These are phyloP conservation scores for Candida andamanensis DNA, from an alignment of 805 yeast species.

Conservation along the genomic window DNA sequence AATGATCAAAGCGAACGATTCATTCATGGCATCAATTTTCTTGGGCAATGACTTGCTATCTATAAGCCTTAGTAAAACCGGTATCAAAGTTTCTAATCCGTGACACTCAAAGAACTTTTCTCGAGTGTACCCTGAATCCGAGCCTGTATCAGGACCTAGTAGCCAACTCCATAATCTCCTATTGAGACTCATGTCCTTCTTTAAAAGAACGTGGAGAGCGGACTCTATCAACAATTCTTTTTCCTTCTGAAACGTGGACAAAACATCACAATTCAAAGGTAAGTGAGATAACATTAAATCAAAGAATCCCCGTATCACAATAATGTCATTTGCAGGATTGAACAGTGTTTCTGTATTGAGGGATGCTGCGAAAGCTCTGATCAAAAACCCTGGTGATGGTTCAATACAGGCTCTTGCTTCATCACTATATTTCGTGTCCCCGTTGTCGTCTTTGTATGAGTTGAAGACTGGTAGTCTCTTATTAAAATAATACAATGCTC, in stretches of 20 bases:
- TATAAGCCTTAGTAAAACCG: constrained; percentile 47
- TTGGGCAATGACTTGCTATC: constrained; percentile 23
- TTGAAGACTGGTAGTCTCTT: constrained; percentile 60
- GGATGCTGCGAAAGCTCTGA: constrained; percentile 70
- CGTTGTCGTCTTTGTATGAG: constrained; percentile 21
- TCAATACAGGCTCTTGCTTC: constrained; percentile 58
- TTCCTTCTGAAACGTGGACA: constrained; percentile 51
- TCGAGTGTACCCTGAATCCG: constrained; percentile 19
- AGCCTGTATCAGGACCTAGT: constrained; percentile 62
- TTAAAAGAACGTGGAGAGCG: constrained; percentile 64
- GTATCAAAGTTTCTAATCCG: constrained; percentile 47
- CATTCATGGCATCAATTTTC: constrained; percentile 51
- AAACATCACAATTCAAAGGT: constrained; percentile 56
- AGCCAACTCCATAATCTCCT: constrained; percentile 93
- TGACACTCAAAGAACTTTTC: constrained; percentile 54
- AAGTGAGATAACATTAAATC: constrained; percentile 70
- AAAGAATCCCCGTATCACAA: constrained; percentile 81
- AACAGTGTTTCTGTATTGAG: constrained; percentile 37
- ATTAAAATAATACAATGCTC: constrained; percentile 75
- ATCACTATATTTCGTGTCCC: constrained; percentile 22
- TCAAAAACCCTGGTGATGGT: constrained; percentile 76
- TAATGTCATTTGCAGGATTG: constrained; percentile 46
- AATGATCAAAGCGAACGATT: constrained; percentile 64
- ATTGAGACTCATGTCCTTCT: constrained; percentile 90
- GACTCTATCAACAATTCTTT: constrained; percentile 53